Percentiles rank a stretch among this genome's conserved stretches.
These are phyloP conservation scores for Torulaspora delbrueckii DNA, from an alignment of 805 yeast genomes.

Conservation along the genomic window DNA sequence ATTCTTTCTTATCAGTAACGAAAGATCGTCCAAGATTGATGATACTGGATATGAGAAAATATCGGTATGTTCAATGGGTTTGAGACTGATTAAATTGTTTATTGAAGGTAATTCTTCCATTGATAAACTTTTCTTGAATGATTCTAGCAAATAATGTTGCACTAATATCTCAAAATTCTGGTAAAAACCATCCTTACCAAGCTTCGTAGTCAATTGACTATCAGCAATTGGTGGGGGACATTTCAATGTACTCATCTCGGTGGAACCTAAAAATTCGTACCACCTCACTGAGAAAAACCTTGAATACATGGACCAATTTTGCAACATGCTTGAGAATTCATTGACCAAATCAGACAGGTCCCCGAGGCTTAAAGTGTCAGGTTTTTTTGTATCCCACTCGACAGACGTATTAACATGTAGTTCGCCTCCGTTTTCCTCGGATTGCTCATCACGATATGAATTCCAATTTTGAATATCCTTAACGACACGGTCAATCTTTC, in stretches of 20 bases:
- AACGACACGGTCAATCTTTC: slow-evolving; percentile 52
- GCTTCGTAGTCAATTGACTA: slow-evolving; percentile 27
- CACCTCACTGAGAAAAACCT: slow-evolving; percentile 68
- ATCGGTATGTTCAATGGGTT: slow-evolving; percentile 22
- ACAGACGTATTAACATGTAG: background rate
- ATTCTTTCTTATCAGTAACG: slow-evolving; percentile 65
- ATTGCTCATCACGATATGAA: slow-evolving; percentile 17
- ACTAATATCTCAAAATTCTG: slow-evolving; percentile 60
- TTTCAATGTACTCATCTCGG: slow-evolving; percentile 5
- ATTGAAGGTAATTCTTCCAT: slow-evolving; percentile 73
- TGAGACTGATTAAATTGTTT: slow-evolving; percentile 31
- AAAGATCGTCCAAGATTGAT: slow-evolving; percentile 81
- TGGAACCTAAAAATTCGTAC: slow-evolving; percentile 39
- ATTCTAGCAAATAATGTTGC: slow-evolving; percentile 64
- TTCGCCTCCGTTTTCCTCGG: slow-evolving; percentile 27
- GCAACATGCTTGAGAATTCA: slow-evolving; percentile 72
- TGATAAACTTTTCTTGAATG: slow-evolving; percentile 74
- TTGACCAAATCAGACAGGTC: slow-evolving; percentile 39
- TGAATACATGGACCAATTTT: slow-evolving; percentile 79
- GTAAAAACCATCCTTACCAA: slow-evolving; percentile 41
- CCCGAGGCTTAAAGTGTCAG: slow-evolving; percentile 52
- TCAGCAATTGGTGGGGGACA: slow-evolving; percentile 27
- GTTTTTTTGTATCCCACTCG: background rate
- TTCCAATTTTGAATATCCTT: slow-evolving; percentile 38
- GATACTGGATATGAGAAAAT: slow-evolving; percentile 52